Conservation (phyloP, 2,329 filamentous ascomycete genomes). For the Seiridium cupressi region DNA sequence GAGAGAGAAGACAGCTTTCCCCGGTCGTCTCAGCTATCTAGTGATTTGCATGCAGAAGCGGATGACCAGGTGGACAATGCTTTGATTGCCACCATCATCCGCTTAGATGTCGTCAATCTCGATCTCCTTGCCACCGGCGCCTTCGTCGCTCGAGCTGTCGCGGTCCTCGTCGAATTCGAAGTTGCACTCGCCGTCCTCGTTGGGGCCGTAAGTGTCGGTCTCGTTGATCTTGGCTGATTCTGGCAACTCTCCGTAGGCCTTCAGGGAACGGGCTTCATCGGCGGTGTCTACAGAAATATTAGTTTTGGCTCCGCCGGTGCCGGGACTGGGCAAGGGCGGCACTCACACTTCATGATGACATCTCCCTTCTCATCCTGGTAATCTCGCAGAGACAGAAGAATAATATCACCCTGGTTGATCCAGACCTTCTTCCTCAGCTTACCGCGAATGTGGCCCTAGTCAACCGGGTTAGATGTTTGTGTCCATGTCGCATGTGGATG, state of each 20-base stretch:
- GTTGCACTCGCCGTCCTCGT: conserved; percentile 91
- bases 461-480: conserved; percentile 28
- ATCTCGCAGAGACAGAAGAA: conserved; percentile 82
- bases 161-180: conserved; percentile 98
- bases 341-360: conserved; percentile 77
- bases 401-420: conserved; percentile 98
- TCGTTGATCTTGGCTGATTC: conserved; percentile 99
- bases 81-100: not conserved
- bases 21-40: conserved; percentile 7
- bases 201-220: conserved; percentile 90
- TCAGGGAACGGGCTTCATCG: conserved; percentile 92
- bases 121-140: conserved; percentile 66
- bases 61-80: conserved; percentile 10
- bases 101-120: conserved; percentile 92
- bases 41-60: not conserved
- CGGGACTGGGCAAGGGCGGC: not conserved
- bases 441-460: conserved; percentile 73
- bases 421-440: conserved; percentile 99
- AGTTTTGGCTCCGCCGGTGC: not conserved
- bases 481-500: conserved; percentile 47
- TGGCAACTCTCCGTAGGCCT: conserved; percentile 95
- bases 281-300: conserved; percentile 56
- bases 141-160: conserved; percentile 54
- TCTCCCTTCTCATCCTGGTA: conserved; percentile 95
- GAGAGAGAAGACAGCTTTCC: conserved; percentile 59